Base-by-base conservation (phyloP, 805 yeast genomes). In the Pichia ethanolica region DNA sequence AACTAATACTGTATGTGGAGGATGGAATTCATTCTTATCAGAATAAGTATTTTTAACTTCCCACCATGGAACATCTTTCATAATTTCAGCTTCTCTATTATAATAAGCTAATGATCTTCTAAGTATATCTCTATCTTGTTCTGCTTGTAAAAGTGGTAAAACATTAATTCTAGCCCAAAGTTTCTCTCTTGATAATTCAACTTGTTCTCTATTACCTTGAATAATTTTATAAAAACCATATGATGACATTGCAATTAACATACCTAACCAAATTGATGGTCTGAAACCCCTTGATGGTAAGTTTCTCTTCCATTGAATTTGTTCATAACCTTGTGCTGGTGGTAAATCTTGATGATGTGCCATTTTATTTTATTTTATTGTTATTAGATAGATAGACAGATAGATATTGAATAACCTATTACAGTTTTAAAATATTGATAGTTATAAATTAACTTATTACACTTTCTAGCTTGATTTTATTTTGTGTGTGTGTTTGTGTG, bases 251-350 rank as follows among this genome's bases (percentile, higher is more conserved):
- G 79, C 86, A 39, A 79, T 71, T 52, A 86, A 65, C 36, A 83
- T 78, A 62, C 78, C 79, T 52, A 87, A 74, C 71, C 83, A 87
- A 41, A 86, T 72, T 40, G 79, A 70, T 13, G 95, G 93, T 50
- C 91, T 73, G 71, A 87, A 87, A 3, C 96, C 96, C 57, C 96
- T 74, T 3, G 91, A 71, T 27, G 96, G 96, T 44, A 88, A 69
- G 66, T 87, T 83, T 65, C 95, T 79, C 70, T 83, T 84, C 95
- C 95, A 88, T 71, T 87, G 96, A 53, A 88, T 78, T 41, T 86
- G 84, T 55, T 84, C 89, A 61, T 88, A 87, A 53, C 96, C 95
- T 50, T 86, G 88, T 59, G 78, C 72, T 50, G 96, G 96, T 61
- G 96, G 96, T 62, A 88, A 71, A 62, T 88, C 96, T 74, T 88